Percentiles rank a stretch among this genome's conserved stretches.
Conservation (phyloP, 2,329 filamentous ascomycete genomes). For the Colletotrichum horii region DNA sequence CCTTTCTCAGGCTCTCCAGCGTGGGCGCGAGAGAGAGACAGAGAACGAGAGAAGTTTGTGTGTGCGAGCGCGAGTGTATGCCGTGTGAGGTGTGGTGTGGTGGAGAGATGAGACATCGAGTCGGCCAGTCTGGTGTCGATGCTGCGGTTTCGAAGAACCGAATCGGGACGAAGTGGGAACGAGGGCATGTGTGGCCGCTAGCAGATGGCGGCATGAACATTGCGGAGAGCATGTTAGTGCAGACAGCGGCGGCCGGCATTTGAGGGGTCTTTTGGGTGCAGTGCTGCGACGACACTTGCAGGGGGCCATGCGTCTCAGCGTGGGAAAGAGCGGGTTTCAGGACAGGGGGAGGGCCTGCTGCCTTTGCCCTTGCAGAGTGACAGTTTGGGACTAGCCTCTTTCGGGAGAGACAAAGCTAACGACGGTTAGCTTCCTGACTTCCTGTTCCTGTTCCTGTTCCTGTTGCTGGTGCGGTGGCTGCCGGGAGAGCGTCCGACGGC, state of each 20-base stretch:
- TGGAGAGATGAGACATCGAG: conserved; percentile 3
- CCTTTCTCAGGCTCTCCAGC: not conserved
- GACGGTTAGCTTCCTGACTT: not conserved
- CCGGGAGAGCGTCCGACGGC: not conserved
- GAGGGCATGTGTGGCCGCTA: not conserved
- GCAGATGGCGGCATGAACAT: not conserved
- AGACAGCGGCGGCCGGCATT: not conserved
- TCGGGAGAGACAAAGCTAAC: not conserved
- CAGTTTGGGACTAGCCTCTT: not conserved
- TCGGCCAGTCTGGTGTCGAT: conserved; percentile 1
- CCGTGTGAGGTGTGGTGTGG: not conserved
- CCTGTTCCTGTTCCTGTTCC: not conserved
- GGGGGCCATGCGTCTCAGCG: conserved; percentile 22
- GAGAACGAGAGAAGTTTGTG: not conserved
- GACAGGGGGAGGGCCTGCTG: conserved; percentile 9
- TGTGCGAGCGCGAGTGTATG: not conserved
- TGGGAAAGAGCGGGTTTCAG: conserved; percentile 24
- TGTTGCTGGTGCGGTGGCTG: not conserved
- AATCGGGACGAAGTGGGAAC: not conserved
- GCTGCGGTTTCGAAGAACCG: conserved; percentile 11
- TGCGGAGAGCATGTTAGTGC: conserved; percentile 8
- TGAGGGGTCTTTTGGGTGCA: not conserved
- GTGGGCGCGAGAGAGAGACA: not conserved
- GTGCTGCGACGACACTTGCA: conserved; percentile 18
- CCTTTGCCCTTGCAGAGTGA: not conserved